Conservation (phyloP, 1,284 basidiomycete species). For the Tilletia indica region DNA sequence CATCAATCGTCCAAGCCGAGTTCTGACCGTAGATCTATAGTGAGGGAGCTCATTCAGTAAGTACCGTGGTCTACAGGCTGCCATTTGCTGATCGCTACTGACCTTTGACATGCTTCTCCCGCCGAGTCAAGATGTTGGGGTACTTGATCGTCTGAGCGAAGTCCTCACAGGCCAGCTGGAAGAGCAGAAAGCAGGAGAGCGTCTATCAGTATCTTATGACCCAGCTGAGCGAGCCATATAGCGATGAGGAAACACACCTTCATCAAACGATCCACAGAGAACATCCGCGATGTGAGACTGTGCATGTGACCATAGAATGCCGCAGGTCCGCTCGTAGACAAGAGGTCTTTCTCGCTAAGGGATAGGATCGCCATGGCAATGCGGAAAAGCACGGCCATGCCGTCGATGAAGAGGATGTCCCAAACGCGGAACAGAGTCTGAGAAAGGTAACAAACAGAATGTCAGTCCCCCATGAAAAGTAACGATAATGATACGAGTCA, state of each 20-base stretch:
- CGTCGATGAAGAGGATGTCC: constrained; percentile 92
- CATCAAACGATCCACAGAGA: constrained; percentile 84
- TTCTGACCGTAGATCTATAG: background rate
- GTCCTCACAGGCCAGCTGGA: constrained; percentile 60
- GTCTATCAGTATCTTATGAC: background rate
- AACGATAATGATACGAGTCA: too few relatives aligned
- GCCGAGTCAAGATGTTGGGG: constrained; percentile 68
- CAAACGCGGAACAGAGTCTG: constrained; percentile 58
- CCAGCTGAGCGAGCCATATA: background rate
- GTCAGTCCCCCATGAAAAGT: background rate
- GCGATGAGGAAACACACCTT: constrained; percentile 57
- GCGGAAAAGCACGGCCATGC: constrained; percentile 80
- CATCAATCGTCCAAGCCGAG: background rate
- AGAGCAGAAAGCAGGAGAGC: background rate
- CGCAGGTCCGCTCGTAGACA: constrained; percentile 76
- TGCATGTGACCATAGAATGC: constrained; percentile 82
- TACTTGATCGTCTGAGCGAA: constrained; percentile 68
- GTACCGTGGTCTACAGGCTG: too few relatives aligned
- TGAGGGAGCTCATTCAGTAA: too few relatives aligned
- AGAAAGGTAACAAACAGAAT: background rate
- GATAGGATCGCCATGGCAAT: constrained; percentile 82
- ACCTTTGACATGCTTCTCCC: constrained; percentile 61
- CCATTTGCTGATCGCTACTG: background rate
- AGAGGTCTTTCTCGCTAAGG: constrained; percentile 75
- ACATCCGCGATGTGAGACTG: constrained; percentile 82